Base-by-base conservation (phyloP, 257 asterid species). In the Thymus quinquecostatus region DNA sequence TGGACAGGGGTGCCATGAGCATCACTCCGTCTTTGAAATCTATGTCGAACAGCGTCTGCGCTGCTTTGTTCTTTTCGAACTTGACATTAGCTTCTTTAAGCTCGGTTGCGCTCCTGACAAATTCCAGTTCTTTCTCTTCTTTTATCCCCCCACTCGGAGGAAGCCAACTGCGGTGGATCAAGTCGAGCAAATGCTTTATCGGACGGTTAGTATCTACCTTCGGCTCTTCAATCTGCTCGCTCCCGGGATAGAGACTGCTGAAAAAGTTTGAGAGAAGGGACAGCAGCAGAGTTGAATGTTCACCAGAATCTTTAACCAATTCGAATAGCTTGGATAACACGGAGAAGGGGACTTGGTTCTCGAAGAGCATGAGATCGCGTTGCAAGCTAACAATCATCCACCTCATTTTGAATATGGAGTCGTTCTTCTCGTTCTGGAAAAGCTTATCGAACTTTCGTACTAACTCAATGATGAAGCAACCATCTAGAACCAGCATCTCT, bases 401-500 rank as follows among this genome's bases (percentile, higher is more conserved):
- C 12, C 3, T 21, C 49, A 38, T 60, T 9, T 60, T 3, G 30
- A 60, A 60, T 2, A 60, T n/a, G 1, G 66, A 48, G 14, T 34
- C 66, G 8, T 8, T 6, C 49, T 14, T 2, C 4, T 12, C 29
- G 1, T 29, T 59, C 40, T 4, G 5, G 1, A 33, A 2, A 0
- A 2, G 5, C 6, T 1, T 6, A 0, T 8, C 1, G 32, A n/a
- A 60, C 13, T n/a, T 60, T n/a, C 30, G 33, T 2, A 60, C 32
- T 2, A 60, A 38, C 8, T 60, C 49, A 8, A 60, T 0, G 66
- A 60, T 34, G 66, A 60, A 60, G 48, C 64, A 59, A 14, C 83
- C 82, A 10, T 83, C 87, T 3, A 83, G 8, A 3, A 83, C 65
- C 54, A 77, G 13, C 84, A 83, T 83, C 21, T 68, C 78, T 0